Conservation (phyloP, 495 filamentous ascomycete species). For the Aspergillus conjunctus region DNA sequence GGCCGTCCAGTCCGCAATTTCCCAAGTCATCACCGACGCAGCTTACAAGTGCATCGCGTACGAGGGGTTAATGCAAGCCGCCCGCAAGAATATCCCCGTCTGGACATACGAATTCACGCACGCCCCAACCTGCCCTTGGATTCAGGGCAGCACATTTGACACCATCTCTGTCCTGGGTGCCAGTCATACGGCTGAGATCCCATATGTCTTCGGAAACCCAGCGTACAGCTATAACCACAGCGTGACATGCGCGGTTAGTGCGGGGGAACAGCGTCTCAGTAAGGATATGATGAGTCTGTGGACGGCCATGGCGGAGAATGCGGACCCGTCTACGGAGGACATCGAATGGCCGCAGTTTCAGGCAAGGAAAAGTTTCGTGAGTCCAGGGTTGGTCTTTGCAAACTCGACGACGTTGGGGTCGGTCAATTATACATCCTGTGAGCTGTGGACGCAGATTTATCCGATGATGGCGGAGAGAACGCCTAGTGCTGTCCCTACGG, state of each 20-base stretch:
- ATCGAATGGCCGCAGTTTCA: neutral
- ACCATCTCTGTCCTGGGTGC: conserved; percentile 15
- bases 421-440: neutral
- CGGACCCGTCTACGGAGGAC: neutral
- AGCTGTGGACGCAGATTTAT: neutral
- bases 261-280: neutral
- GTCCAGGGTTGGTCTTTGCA: neutral
- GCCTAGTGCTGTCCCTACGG: neutral
- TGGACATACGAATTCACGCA: conserved; percentile 40
- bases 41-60: conserved; percentile 36
- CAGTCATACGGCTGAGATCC: conserved; percentile 43
- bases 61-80: conserved; percentile 25
- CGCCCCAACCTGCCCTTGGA: conserved; percentile 36
- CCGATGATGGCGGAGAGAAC: neutral
- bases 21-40: conserved; percentile 32
- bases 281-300: neutral
- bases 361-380: neutral
- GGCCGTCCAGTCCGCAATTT: conserved; percentile 23
- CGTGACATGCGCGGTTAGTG: neutral
- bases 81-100: neutral
- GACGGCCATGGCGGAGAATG: neutral
- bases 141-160: neutral
- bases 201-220: conserved; percentile 21
- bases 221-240: neutral
- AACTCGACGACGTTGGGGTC: neutral